Conservation (phyloP, 1,284 basidiomycete genomes). For the Ceratobasidium sp. region DNA sequence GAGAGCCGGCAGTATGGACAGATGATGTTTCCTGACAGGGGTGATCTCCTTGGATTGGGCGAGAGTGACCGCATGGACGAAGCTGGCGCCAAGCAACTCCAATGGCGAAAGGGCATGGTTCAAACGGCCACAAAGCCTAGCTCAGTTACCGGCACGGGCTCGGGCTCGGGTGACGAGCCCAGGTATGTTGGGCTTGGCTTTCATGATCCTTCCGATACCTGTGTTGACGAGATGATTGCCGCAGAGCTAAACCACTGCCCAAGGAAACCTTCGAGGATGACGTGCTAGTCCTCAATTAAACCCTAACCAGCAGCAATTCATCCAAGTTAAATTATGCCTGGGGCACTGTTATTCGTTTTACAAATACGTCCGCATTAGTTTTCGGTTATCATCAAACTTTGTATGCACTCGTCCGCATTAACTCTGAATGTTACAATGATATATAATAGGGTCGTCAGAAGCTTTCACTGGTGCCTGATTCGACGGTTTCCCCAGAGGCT, state of each 20-base stretch:
- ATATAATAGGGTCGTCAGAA: background rate
- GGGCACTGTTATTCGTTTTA: background rate
- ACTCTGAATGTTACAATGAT: background rate
- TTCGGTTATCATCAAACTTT: background rate
- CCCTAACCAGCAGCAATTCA: background rate
- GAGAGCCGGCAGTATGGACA: slow-evolving; percentile 80
- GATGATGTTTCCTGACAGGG: slow-evolving; percentile 77
- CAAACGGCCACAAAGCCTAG: background rate
- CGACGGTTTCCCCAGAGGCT: background rate
- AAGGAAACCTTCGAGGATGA: slow-evolving; percentile 1
- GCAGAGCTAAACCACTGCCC: background rate
- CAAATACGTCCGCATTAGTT: background rate
- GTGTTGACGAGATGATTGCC: background rate
- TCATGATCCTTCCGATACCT: slow-evolving; percentile 3
- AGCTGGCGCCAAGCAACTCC: slow-evolving; percentile 50
- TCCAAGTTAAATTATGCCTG: background rate
- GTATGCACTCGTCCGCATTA: background rate
- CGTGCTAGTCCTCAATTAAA: slow-evolving; percentile 23
- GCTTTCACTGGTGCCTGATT: background rate
- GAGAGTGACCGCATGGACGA: slow-evolving; percentile 51
- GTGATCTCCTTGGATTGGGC: slow-evolving; percentile 59
- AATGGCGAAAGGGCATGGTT: slow-evolving; percentile 41
- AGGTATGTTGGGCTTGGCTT: slow-evolving; percentile 13
- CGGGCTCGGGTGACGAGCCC: background rate
- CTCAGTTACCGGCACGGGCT: background rate